Evolutionary conservation across 2,329 filamentous ascomycete genomes (phyloP), one percentile per base, ranked within the genome.

Genomic region (Aschersonia sp.): DNA sequence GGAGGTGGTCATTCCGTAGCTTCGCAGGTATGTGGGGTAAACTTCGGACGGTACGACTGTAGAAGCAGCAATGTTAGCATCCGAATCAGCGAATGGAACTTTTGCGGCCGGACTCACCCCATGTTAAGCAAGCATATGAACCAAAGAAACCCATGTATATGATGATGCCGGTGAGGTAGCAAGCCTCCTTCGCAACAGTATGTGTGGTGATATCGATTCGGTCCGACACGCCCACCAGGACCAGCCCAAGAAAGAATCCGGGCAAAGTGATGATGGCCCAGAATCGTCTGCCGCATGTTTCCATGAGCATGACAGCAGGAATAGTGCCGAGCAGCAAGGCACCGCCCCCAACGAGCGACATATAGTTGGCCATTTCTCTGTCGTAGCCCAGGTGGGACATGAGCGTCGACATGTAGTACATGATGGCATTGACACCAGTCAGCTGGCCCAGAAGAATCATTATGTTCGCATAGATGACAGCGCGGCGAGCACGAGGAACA

Each of bases 231-330:
- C 81, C 83, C 50, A 86, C 79, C 30, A 86, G 67, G 8, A 85
- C 62, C 0, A 86, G 68, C 12, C 82, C 82, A 43, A 85, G 59
- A 56, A 86, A 83, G 69, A 85, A 86, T 0, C 81, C 79, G 0
- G 81, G 81, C 41, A 87, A 66, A 76, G 83, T 86, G 5, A 71
- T 71, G 51, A 80, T 83, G 33, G 81, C 83, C 83, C 82, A 86
- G 71, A 85, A 85, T 4, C 82, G 78, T 29, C 83, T 78, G 10
- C 82, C 82, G 45, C 79, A 85, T 3, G 70, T 75, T 57, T 87
- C 83, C 82, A 87, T 87, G 52, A 76, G 75, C 58, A 84, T 71
- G 48, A 82, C 77, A 0, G 79, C 81, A 0, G 81, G 81, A 35
- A 85, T 79, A 0, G 80, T 81, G 29, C 81, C 81, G 12, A 87